Percentiles rank a stretch among this genome's conserved stretches.
Conservation (phyloP, 257 asterid genomes). For the Rhazya stricta region DNA sequence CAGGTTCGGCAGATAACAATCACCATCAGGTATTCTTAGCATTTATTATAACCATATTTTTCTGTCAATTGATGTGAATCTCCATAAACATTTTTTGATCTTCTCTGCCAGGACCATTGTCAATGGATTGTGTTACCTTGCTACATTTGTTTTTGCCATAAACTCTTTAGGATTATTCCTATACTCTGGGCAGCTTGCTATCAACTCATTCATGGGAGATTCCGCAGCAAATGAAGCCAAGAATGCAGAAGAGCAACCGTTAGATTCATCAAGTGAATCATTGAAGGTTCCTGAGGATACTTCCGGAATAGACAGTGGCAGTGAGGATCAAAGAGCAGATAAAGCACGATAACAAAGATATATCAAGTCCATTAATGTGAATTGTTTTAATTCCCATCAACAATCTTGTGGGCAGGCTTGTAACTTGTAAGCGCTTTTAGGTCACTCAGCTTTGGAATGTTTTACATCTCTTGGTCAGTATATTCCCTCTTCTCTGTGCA, state of each 20-base stretch:
- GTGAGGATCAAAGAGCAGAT: conserved; percentile 42
- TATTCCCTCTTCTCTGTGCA: neutral
- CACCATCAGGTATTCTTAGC: conserved; percentile 62
- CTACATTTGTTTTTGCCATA: conserved; percentile 78
- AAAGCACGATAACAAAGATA: conserved; percentile 25
- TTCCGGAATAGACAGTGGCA: conserved; percentile 27
- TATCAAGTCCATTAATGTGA: neutral
- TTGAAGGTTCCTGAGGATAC: conserved; percentile 23
- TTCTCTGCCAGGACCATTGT: conserved; percentile 62
- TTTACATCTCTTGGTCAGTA: neutral
- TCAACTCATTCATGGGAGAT: conserved; percentile 56
- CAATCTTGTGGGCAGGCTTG: neutral
- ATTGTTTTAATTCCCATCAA: conserved; percentile 1
- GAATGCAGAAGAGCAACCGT: conserved; percentile 22
- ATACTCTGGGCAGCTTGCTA: conserved; percentile 78
- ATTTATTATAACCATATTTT: conserved; percentile 6
- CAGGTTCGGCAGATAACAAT: conserved; percentile 92
- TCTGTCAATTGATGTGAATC: neutral
- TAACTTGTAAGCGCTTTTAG: neutral
- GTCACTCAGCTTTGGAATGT: neutral
- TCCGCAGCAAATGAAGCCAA: conserved; percentile 25
- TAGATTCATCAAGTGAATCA: conserved; percentile 30
- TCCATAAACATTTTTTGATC: conserved; percentile 11
- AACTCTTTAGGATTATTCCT: conserved; percentile 72
- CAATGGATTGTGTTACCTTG: conserved; percentile 86